A percentile compares a stretch with the other conserved stretches of the same genome.
These are phyloP conservation scores for Wakefieldia striispora DNA, from an alignment of 768 basidiomycete genomes.

Conservation along the genomic window DNA sequence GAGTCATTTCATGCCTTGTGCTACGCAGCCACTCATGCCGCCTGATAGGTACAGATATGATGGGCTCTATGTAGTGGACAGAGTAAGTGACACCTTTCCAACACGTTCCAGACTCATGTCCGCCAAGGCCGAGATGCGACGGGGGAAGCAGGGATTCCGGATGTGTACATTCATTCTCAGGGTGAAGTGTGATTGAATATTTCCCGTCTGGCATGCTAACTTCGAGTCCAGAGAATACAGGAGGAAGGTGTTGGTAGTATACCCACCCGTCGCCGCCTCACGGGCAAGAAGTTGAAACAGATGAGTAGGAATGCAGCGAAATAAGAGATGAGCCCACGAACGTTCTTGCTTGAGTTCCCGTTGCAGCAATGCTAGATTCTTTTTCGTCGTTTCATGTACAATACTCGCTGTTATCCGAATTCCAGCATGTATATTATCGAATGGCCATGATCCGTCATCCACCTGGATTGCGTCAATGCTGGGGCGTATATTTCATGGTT, in stretches of 20 bases:
- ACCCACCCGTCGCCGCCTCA: constrained; percentile 26
- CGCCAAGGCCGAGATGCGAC: constrained; percentile 14
- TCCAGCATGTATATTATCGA: no score
- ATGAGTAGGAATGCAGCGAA: constrained; percentile 2
- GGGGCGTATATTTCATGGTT: no score
- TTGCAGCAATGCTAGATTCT: no score
- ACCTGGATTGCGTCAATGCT: no score
- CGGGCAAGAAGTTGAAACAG: neutral
- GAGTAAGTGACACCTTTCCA: constrained; percentile 11
- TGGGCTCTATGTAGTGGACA: constrained; percentile 30
- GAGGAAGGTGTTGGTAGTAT: constrained; percentile 21
- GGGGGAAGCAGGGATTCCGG: constrained; percentile 18
- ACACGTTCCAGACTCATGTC: constrained; percentile 3
- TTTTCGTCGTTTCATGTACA: no score
- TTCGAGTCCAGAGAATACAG: constrained; percentile 19
- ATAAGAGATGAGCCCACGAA: no score
- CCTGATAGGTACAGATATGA: constrained; percentile 30
- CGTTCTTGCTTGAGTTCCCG: no score
- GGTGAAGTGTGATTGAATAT: constrained; percentile 8
- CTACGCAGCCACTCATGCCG: neutral
- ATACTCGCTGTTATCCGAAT: no score
- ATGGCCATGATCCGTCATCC: no score
- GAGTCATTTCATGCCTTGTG: neutral
- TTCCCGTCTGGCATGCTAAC: neutral
- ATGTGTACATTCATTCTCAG: constrained; percentile 33